phyloP scores from a whole-genome alignment of 2,329 filamentous ascomycete species.

The Aspergillus fructus region DNA sequence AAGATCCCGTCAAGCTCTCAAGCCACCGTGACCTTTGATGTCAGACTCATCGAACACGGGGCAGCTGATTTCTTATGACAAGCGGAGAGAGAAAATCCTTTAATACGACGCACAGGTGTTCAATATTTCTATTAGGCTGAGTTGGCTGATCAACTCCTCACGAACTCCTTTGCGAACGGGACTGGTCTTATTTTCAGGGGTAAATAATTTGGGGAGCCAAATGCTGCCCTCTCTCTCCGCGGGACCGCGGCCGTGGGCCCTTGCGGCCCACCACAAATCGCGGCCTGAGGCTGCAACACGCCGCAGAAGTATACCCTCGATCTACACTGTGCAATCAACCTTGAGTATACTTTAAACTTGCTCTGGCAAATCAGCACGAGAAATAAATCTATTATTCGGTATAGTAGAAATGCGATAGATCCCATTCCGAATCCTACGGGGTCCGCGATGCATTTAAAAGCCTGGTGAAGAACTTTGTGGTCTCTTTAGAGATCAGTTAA shows the following conservation, averaged over 20 bases:
- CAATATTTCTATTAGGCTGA: not conserved
- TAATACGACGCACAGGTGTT: not conserved
- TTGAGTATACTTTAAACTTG: no score
- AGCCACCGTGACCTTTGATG: not conserved
- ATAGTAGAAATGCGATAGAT: no score
- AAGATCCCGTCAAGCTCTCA: not conserved
- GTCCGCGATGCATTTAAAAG: no score
- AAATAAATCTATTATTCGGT: no score
- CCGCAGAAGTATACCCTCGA: not conserved
- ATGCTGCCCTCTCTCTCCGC: conserved; percentile 8
- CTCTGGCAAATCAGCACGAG: no score
- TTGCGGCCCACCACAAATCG: conserved; percentile 17
- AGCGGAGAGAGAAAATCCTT: not conserved
- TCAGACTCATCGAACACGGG: not conserved
- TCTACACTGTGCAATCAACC: not conserved
- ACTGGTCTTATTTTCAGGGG: conserved; percentile 25
- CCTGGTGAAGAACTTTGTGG: no score
- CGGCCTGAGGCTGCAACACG: not conserved
- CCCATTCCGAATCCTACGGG: no score
- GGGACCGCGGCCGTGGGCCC: conserved; percentile 21
- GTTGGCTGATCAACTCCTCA: not conserved
- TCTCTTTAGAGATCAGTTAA: no score
- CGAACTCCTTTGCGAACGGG: not conserved
- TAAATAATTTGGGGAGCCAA: conserved; percentile 14
- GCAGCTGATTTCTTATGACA: not conserved